Conservation (phyloP, 257 asterid species). For the Lycium ferocissimum region DNA sequence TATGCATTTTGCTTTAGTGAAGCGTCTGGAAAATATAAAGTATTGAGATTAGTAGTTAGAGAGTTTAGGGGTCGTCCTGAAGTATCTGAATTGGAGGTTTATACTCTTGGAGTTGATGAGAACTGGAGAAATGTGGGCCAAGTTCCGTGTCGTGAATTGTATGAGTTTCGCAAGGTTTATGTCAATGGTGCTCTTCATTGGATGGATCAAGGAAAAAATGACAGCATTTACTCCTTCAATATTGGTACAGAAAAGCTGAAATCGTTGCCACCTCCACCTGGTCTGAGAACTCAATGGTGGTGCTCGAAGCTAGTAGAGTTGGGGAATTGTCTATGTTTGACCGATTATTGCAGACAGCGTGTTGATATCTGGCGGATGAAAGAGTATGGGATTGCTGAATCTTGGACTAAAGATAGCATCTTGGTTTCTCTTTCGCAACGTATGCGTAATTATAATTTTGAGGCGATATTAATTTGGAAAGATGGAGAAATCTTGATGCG, state of each 20-base stretch:
- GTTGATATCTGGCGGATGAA: slow-evolving; percentile 15
- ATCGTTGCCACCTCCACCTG: neutral
- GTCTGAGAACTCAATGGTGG: neutral
- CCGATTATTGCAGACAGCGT: neutral
- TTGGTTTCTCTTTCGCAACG: neutral
- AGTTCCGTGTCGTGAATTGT: too few relatives aligned
- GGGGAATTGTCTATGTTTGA: neutral
- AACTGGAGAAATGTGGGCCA: neutral
- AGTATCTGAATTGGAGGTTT: neutral
- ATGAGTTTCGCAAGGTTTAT: too few relatives aligned
- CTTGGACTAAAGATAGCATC: neutral
- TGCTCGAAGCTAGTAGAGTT: neutral
- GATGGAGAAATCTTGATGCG: slow-evolving; percentile 10
- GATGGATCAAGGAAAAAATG: neutral
- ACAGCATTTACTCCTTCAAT: neutral
- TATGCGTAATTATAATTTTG: neutral
- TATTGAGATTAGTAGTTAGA: neutral
- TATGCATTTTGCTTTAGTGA: neutral
- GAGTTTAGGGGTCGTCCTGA: neutral
- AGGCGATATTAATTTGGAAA: neutral
- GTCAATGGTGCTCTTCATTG: neutral
- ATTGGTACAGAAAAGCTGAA: neutral
- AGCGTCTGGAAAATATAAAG: neutral
- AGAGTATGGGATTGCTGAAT: neutral
- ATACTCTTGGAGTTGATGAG: neutral